Evolutionary conservation across 177 flowering plant species (phyloP).

Genomic region (Vitis hybrid): DNA sequence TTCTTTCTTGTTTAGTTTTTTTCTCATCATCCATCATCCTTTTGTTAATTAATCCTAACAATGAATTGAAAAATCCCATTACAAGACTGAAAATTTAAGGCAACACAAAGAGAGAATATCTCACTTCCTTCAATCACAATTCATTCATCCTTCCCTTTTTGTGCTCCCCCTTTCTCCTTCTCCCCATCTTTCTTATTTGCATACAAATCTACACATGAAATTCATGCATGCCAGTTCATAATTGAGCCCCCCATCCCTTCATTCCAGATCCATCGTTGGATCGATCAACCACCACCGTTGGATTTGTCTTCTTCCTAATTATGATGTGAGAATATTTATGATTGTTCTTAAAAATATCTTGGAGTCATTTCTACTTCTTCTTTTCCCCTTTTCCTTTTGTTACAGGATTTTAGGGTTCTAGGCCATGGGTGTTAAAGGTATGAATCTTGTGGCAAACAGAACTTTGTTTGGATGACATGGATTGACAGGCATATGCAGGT

Average conservation of each 20-base stretch:
- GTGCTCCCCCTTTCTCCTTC: conserved; percentile 7
- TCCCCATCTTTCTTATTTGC: background rate
- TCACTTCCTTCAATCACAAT: conserved; percentile 6
- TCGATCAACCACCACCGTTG: background rate
- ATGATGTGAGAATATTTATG: background rate
- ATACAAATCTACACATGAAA: background rate
- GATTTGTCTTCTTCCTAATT: background rate
- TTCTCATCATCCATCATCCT: background rate
- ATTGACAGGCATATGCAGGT: background rate
- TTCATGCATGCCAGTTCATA: background rate
- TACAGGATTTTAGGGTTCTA: no score
- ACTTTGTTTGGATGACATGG: background rate
- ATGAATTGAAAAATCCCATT: background rate
- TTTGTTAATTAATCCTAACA: no score
- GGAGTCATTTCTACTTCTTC: conserved; percentile 18
- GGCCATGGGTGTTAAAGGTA: background rate
- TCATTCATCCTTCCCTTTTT: background rate
- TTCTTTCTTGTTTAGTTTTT: background rate
- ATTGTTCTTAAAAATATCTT: background rate
- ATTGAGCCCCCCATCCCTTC: no score
- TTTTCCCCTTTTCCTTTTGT: no score
- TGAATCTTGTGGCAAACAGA: background rate
- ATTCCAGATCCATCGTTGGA: no score
- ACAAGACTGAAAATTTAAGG: conserved; percentile 6
- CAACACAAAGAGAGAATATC: background rate